phyloP scores from a whole-genome alignment of 176 grass and related monocot genomes.

The Phragmites australis region DNA sequence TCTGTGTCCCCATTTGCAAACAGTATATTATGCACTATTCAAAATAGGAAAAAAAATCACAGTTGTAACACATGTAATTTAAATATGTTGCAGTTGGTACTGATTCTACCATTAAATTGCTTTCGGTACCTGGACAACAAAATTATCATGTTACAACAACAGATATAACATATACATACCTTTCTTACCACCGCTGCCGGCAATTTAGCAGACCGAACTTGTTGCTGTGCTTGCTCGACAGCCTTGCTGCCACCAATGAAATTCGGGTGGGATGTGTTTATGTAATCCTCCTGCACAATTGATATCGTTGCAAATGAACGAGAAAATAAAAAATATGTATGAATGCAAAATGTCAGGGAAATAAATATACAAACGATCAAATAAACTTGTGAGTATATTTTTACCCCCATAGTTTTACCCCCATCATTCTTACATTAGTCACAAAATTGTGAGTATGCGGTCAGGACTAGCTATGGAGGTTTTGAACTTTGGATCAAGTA shows the following conservation, averaged over 20 bases:
- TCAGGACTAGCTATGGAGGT: background rate
- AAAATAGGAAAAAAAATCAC: background rate
- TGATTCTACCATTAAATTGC: background rate
- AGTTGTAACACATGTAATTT: background rate
- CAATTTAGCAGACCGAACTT: constrained; percentile 72
- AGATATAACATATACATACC: constrained; percentile 46
- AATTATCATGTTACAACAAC: background rate
- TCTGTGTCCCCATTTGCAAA: background rate
- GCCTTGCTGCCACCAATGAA: constrained; percentile 96
- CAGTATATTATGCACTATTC: background rate
- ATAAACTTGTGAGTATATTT: background rate
- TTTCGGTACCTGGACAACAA: background rate
- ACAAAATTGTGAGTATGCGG: background rate
- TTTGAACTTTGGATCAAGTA: background rate
- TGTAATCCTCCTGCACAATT: constrained; percentile 90
- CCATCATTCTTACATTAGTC: background rate
- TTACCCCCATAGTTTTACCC: background rate
- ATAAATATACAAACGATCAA: background rate
- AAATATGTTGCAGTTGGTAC: background rate
- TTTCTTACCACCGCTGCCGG: constrained; percentile 59
- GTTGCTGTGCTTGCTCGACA: constrained; percentile 86
- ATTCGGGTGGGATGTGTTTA: constrained; percentile 95
- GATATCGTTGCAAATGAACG: constrained; percentile 26
- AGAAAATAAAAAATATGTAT: constrained; percentile 21
- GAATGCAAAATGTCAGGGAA: constrained; percentile 2